Percentiles rank a stretch among this genome's conserved stretches.
phyloP scores from a whole-genome alignment of 805 yeast species.

The Nakazawaea holstii region DNA sequence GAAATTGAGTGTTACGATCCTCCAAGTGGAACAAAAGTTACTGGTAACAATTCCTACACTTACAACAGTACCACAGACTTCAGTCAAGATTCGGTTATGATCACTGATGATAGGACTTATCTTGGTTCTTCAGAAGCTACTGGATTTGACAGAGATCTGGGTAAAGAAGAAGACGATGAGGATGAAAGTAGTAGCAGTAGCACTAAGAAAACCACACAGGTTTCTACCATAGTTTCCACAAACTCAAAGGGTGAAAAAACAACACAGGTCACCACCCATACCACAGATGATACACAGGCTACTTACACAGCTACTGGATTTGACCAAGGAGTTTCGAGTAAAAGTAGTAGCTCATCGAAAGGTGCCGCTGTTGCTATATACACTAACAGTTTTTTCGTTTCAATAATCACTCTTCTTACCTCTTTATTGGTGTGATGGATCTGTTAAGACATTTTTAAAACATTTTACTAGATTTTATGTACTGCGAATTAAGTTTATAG shows the following conservation, averaged over 20 bases:
- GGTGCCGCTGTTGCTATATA: background rate
- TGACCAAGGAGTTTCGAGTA: constrained; percentile 24
- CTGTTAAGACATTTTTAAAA: too few species aligned
- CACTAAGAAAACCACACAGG: background rate
- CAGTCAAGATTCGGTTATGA: constrained; percentile 44
- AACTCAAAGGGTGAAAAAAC: constrained; percentile 11
- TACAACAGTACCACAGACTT: constrained; percentile 46
- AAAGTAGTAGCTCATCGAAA: constrained; percentile 14
- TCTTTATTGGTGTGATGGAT: constrained; percentile 9
- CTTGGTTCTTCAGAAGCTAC: constrained; percentile 57
- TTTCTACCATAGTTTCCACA: constrained; percentile 1
- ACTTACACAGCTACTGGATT: constrained; percentile 24
- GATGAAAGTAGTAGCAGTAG: constrained; percentile 1
- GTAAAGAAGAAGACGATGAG: constrained; percentile 14
- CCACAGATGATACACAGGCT: background rate
- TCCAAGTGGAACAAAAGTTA: constrained; percentile 45
- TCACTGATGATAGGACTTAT: constrained; percentile 56
- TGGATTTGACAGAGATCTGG: constrained; percentile 56
- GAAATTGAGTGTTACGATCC: constrained; percentile 67
- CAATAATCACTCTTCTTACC: background rate
- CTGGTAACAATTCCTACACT: constrained; percentile 46
- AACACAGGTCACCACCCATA: constrained; percentile 12
- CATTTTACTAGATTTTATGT: background rate
- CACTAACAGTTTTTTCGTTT: background rate
- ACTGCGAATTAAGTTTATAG: background rate